Percentiles rank a stretch among this genome's conserved stretches.
Conservation (phyloP, 23 red algal species). For the Gracilaria domingensis region DNA sequence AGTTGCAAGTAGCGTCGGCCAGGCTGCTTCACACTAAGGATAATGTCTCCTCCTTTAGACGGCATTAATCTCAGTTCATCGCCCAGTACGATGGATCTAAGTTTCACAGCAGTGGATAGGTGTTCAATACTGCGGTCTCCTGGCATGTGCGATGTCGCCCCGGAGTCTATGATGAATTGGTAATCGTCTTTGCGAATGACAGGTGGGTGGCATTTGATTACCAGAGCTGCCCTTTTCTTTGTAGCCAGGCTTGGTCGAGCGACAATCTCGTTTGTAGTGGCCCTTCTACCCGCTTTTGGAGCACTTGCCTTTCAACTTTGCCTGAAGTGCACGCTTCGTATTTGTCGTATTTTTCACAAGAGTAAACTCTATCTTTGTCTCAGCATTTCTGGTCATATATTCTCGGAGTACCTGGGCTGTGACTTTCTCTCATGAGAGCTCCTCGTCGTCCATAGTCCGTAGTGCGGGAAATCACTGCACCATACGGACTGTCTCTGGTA, state of each 20-base stretch:
- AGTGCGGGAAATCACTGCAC: background rate
- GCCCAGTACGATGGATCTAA: background rate
- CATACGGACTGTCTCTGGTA: background rate
- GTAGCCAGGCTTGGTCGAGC: background rate
- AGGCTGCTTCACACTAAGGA: background rate
- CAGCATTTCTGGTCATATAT: too few relatives aligned
- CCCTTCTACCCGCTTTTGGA: background rate
- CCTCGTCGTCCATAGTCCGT: background rate
- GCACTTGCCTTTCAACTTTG: background rate
- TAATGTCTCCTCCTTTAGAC: background rate
- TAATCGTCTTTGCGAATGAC: background rate
- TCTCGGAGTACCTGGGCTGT: background rate
- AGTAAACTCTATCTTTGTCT: too few relatives aligned
- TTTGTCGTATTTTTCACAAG: too few relatives aligned
- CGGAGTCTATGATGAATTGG: constrained; percentile 20
- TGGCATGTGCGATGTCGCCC: constrained; percentile 3
- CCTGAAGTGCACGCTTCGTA: background rate
- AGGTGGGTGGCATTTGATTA: too few relatives aligned
- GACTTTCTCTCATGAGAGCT: background rate
- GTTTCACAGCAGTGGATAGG: background rate
- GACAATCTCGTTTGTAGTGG: constrained; percentile 5
- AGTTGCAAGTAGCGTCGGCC: too few relatives aligned
- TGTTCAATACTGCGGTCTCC: background rate
- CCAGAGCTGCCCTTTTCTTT: too few relatives aligned
- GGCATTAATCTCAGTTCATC: background rate